Percentiles rank a stretch among this genome's conserved stretches.
These are phyloP conservation scores for Benincasa hispida DNA, from an alignment of 306 rosid species.

Conservation along the genomic window DNA sequence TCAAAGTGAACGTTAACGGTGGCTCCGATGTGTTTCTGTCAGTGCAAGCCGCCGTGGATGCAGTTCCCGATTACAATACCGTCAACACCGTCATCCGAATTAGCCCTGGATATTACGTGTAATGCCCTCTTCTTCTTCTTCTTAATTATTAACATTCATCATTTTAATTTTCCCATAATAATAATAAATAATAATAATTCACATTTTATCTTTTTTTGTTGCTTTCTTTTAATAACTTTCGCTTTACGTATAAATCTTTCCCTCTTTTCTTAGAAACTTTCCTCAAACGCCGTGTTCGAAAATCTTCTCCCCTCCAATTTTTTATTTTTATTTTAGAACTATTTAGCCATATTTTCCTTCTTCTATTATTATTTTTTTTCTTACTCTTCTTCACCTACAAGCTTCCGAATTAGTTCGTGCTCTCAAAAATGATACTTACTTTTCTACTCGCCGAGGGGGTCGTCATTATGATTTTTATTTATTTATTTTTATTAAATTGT, in stretches of 20 bases:
- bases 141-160: not conserved
- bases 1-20: constrained; percentile 43
- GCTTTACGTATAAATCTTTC: not conserved
- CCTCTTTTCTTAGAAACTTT: not conserved
- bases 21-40: constrained; percentile 43
- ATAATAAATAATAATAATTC: not conserved
- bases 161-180: not conserved
- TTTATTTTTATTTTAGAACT: too few species aligned
- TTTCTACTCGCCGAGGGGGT: too few species aligned
- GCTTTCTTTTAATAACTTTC: not conserved
- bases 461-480: too few species aligned
- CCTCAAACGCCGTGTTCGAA: not conserved
- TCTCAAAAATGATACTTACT: too few species aligned
- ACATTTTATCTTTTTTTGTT: not conserved
- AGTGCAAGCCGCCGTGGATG: constrained; percentile 67
- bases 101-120: constrained; percentile 69
- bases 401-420: too few species aligned
- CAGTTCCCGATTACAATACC: constrained; percentile 46
- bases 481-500: too few species aligned
- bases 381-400: too few species aligned
- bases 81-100: constrained; percentile 47
- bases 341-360: too few species aligned
- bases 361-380: too few species aligned
- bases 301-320: not conserved
- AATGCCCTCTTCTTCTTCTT: not conserved